A percentile compares a stretch with the other conserved stretches of the same genome.
These are phyloP conservation scores for Ganoderma multipileum DNA, from an alignment of 1,284 basidiomycete species.

Conservation along the genomic window DNA sequence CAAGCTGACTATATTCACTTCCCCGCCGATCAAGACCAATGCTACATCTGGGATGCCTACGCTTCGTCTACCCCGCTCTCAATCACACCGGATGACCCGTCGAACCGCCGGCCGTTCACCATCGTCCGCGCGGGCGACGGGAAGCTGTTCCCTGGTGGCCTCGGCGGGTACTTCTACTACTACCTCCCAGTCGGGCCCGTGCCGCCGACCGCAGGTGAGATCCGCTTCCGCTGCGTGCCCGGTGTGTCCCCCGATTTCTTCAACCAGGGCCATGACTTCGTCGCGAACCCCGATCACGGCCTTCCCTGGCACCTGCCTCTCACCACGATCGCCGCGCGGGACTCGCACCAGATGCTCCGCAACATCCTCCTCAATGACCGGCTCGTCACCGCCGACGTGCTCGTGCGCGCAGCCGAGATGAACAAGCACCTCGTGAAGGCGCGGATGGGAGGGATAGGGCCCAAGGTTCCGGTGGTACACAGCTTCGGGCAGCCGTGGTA, in stretches of 20 bases:
- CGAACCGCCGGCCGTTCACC: slow-evolving; percentile 5
- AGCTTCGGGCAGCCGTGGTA: slow-evolving; percentile 21
- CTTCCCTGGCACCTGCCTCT: slow-evolving; percentile 21
- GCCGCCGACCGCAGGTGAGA: slow-evolving; percentile 14
- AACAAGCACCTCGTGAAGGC: not conserved
- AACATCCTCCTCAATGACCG: slow-evolving; percentile 18
- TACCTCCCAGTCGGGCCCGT: not conserved
- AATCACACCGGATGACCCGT: not conserved
- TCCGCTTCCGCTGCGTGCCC: slow-evolving; percentile 16
- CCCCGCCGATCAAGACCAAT: slow-evolving; percentile 14
- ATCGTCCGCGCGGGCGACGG: slow-evolving; percentile 6
- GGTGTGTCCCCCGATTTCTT: slow-evolving; percentile 1
- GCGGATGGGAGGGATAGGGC: not conserved
- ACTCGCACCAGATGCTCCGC: slow-evolving; percentile 9
- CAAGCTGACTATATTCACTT: slow-evolving; percentile 15
- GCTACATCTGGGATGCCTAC: slow-evolving; percentile 17
- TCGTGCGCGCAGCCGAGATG: slow-evolving; percentile 9
- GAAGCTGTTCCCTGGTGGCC: slow-evolving; percentile 6
- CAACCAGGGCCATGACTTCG: slow-evolving; percentile 16
- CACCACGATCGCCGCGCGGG: slow-evolving; percentile 10
- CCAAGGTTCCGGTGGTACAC: slow-evolving; percentile 2
- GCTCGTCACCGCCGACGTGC: slow-evolving; percentile 5
- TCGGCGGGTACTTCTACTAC: slow-evolving; percentile 22
- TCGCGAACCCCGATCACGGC: not conserved
- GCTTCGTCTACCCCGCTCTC: not conserved